A percentile compares a stretch with the other conserved stretches of the same genome.
Evolutionary conservation across 2,329 filamentous ascomycete genomes (phyloP).

Genomic region (Sclerotinia borealis): DNA sequence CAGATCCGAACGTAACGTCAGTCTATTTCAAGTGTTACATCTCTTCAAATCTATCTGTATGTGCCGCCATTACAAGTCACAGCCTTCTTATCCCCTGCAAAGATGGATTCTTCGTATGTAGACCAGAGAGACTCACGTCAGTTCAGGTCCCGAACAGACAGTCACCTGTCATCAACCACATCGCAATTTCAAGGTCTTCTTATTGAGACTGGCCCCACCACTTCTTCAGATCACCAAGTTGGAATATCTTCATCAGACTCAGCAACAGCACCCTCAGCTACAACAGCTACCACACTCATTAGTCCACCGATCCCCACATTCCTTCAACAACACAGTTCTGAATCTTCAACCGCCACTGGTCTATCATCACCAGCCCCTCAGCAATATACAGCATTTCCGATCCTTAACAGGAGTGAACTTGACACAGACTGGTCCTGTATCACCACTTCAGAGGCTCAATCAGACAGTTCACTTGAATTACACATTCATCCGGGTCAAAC

Average conservation of each 20-base stretch:
- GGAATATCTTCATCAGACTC: conserved; percentile 21
- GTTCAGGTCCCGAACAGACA: conserved; percentile 31
- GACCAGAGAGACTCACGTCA: conserved; percentile 32
- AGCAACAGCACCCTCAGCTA: conserved; percentile 19
- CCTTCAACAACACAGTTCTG: conserved; percentile 6
- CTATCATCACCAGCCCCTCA: conserved; percentile 21
- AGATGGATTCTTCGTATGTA: conserved; percentile 33
- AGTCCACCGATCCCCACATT: conserved; percentile 10
- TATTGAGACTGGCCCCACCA: conserved; percentile 22
- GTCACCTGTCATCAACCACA: conserved; percentile 29
- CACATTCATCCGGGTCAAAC: conserved; percentile 26
- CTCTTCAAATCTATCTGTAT: conserved; percentile 17
- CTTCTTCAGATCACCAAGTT: conserved; percentile 18
- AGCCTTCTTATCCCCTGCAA: conserved; percentile 23
- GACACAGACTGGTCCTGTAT: conserved; percentile 29
- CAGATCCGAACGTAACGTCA: conserved; percentile 12
- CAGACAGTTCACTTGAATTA: conserved; percentile 21
- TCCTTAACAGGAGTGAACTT: conserved; percentile 27
- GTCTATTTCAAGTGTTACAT: conserved; percentile 17
- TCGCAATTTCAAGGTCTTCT: conserved; percentile 29
- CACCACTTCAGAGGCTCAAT: conserved; percentile 24
- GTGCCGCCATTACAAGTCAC: conserved; percentile 26
- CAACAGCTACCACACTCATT: conserved; percentile 11
- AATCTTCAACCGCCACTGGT: conserved; percentile 10
- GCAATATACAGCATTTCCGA: conserved; percentile 26